These are phyloP conservation scores for Arachis stenosperma DNA, from an alignment of 306 rosid species.

Conservation along the genomic window DNA sequence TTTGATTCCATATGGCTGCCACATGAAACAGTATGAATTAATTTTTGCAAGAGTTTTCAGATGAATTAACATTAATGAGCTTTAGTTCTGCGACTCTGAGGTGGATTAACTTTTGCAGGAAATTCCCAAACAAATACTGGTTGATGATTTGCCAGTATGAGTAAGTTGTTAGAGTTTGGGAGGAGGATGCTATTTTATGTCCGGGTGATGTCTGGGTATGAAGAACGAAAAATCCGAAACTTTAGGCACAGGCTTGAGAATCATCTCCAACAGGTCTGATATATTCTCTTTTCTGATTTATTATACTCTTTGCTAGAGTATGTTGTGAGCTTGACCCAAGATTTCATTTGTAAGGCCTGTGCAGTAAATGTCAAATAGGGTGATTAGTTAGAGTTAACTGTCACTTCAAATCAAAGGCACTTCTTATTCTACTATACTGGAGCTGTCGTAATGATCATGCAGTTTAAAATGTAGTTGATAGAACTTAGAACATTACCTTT, in stretches of 20 bases:
- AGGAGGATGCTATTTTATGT: slow-evolving; percentile 72
- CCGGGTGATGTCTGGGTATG: slow-evolving; percentile 84
- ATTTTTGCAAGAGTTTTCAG: slow-evolving; percentile 17
- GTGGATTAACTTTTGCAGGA: slow-evolving; percentile 40
- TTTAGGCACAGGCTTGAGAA: slow-evolving; percentile 67
- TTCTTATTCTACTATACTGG: slow-evolving; percentile 15
- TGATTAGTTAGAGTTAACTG: not conserved
- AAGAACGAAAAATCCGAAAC: slow-evolving; percentile 79
- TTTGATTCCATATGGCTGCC: slow-evolving; percentile 28
- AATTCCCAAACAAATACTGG: slow-evolving; percentile 20
- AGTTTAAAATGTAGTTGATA: not conserved
- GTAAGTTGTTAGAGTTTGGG: slow-evolving; percentile 57
- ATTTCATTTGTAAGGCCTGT: slow-evolving; percentile 30
- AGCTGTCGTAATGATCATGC: not conserved
- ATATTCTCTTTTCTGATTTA: slow-evolving; percentile 9
- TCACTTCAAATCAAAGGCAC: slow-evolving; percentile 7
- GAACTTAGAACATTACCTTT: not conserved
- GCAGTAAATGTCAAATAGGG: slow-evolving; percentile 10
- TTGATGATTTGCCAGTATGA: slow-evolving; percentile 46
- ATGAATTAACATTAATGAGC: slow-evolving; percentile 27
- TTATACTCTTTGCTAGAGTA: slow-evolving; percentile 10
- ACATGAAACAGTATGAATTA: not conserved
- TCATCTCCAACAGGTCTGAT: slow-evolving; percentile 43
- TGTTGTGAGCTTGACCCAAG: slow-evolving; percentile 5
- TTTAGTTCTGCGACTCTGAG: slow-evolving; percentile 25